Percentiles rank a stretch among this genome's conserved stretches.
phyloP scores from a whole-genome alignment of 345 rosid genomes.

The Abelmoschus esculentus region DNA sequence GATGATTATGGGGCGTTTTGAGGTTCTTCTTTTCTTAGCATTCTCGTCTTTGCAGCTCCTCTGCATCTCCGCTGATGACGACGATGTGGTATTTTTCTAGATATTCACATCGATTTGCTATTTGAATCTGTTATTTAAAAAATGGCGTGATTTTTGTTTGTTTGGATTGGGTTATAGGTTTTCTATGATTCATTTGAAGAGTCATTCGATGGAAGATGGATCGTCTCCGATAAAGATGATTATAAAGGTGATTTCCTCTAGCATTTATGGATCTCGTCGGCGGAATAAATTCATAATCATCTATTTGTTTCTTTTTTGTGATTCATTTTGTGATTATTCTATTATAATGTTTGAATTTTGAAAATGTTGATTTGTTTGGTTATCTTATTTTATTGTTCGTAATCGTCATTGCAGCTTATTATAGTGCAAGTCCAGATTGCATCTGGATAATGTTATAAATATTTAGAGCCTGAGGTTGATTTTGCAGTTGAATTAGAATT shows the following conservation, averaged over 20 bases:
- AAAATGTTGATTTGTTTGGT: neutral
- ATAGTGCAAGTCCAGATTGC: too few species aligned
- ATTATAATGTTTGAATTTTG: neutral
- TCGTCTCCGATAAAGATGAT: conserved; percentile 53
- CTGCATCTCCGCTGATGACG: conserved; percentile 42
- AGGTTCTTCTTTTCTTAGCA: conserved; percentile 36
- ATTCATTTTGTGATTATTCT: too few species aligned
- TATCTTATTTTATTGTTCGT: too few species aligned
- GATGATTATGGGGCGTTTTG: conserved; percentile 33
- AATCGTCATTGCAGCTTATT: too few species aligned
- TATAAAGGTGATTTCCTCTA: conserved; percentile 38
- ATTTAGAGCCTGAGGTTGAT: neutral
- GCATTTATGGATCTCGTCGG: too few species aligned
- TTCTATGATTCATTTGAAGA: conserved; percentile 74
- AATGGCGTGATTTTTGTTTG: neutral
- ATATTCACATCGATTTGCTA: neutral
- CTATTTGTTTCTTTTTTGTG: too few species aligned
- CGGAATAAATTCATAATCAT: neutral
- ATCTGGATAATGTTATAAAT: neutral
- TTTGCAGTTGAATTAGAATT: neutral
- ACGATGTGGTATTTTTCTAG: conserved; percentile 20
- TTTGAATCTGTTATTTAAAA: neutral
- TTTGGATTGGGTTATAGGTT: conserved; percentile 26
- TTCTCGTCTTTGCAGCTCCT: conserved; percentile 41
- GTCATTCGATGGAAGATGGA: conserved; percentile 68